phyloP scores from a whole-genome alignment of 2,329 filamentous ascomycete species.

The Tolypocladium ovalisporum region DNA sequence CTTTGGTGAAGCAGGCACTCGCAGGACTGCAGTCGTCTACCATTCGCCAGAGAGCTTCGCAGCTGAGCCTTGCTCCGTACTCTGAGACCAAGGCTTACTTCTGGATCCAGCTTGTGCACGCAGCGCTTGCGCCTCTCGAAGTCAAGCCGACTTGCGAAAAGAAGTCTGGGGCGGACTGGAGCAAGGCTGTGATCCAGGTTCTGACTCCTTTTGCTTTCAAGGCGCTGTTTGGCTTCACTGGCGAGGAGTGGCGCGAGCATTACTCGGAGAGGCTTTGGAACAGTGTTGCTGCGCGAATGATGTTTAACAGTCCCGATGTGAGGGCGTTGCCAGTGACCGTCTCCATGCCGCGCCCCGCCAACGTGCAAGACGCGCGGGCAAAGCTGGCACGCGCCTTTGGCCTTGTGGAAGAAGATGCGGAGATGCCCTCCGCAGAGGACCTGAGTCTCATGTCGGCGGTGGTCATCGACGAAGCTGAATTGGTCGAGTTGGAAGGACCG shows the following conservation, averaged over 20 bases:
- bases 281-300: slow-evolving; percentile 14
- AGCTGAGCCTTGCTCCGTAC: slow-evolving; percentile 12
- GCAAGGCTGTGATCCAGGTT: background rate
- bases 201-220: slow-evolving; percentile 6
- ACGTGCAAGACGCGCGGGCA: background rate
- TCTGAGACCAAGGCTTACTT: slow-evolving; percentile 22
- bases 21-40: slow-evolving; percentile 12
- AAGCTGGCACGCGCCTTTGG: background rate
- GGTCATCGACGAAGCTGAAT: background rate
- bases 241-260: slow-evolving; percentile 15
- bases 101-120: slow-evolving; percentile 15
- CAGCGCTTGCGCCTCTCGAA: slow-evolving; percentile 4
- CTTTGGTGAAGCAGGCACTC: slow-evolving; percentile 15
- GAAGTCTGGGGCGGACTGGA: background rate
- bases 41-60: slow-evolving; percentile 9
- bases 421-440: background rate
- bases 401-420: background rate
- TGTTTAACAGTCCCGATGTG: slow-evolving; percentile 13
- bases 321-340: slow-evolving; percentile 11
- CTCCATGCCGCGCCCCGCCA: background rate
- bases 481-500: background rate
- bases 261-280: slow-evolving; percentile 15
- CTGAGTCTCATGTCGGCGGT: background rate
- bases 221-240: slow-evolving; percentile 10
- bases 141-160: background rate